These are phyloP conservation scores for Leptographium lundbergii DNA, from an alignment of 2,329 filamentous ascomycete genomes.

Conservation along the genomic window DNA sequence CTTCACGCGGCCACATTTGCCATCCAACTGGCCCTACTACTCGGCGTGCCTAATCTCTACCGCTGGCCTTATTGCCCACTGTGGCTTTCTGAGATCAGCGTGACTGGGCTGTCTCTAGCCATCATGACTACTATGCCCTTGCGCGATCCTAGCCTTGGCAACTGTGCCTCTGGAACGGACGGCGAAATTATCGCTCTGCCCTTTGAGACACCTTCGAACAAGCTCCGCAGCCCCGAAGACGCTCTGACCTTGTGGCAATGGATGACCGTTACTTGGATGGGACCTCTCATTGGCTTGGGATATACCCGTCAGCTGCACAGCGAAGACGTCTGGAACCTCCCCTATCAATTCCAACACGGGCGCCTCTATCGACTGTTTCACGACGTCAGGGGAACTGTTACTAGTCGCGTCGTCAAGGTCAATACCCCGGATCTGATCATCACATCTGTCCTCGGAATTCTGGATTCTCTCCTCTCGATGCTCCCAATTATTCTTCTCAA, in stretches of 20 bases:
- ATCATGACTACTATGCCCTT: conserved; percentile 57
- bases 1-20: conserved; percentile 19
- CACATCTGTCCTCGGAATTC: conserved; percentile 47
- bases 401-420: conserved; percentile 55
- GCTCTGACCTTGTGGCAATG: conserved; percentile 70
- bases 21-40: conserved; percentile 18
- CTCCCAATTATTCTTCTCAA: conserved; percentile 59
- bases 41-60: conserved; percentile 20
- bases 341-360: conserved; percentile 70
- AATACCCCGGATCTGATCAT: conserved; percentile 71
- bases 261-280: conserved; percentile 75
- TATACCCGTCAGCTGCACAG: conserved; percentile 55
- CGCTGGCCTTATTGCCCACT: conserved; percentile 10
- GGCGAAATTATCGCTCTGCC: conserved; percentile 38
- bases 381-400: conserved; percentile 58
- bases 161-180: conserved; percentile 17
- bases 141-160: conserved; percentile 42
- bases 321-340: conserved; percentile 69
- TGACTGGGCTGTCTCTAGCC: conserved; percentile 33
- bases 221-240: conserved; percentile 66
- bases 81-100: conserved; percentile 21
- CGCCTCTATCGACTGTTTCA: conserved; percentile 64
- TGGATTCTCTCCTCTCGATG: conserved; percentile 45
- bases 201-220: conserved; percentile 36
- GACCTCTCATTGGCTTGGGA: conserved; percentile 56